Base-by-base conservation (phyloP, 2,329 filamentous ascomycete species). In the Pseudocercospora fijiensis region DNA sequence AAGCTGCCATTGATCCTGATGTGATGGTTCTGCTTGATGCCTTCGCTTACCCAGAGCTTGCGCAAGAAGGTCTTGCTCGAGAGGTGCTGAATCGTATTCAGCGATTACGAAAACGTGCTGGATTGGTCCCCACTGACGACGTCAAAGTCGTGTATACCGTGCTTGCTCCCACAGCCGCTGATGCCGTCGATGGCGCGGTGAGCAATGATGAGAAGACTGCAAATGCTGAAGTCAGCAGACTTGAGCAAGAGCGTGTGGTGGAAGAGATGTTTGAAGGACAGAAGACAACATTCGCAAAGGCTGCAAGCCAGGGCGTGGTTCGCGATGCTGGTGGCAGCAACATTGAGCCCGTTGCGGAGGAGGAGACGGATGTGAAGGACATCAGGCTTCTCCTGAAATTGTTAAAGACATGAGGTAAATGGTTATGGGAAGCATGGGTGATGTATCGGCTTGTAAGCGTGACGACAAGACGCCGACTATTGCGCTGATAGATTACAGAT, bases 31-130 rank as follows among this genome's bases (percentile, higher is more conserved):
- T 99, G 68, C 83, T 99, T n/a, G 92, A 96, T 74, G 86, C 87
- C 1, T 88, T 88, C 63, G 81, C 92, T 24, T 90, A 98, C 75
- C 88, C 92, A 0, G 92, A 96, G 74, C 83, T 99, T 37, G 90
- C 90, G 53, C 87, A 93, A 69, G 93, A 98, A 77, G 95, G 93
- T 60, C 79, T 99, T 60, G 94, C 91, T 1, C 86, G 95, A 72
- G 95, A 98, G 78, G 89, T 99, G 69, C 90, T 99, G 81, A 90
- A 96, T 77, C 88, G 94, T 45, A 90, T 99, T 22, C 95, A 99
- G 80, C 86, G 91, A 70, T 83, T 98, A 67, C 88, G 95, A 69
- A 99, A 99, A 86, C 95, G 95, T 82, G 93, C 93, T 7, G 92
- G 92, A 0, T 83, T 99, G 58, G 87, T 93, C 67, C 88, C 92